phyloP scores from a whole-genome alignment of 2,329 filamentous ascomycete species.

The Cadophora sp. region DNA sequence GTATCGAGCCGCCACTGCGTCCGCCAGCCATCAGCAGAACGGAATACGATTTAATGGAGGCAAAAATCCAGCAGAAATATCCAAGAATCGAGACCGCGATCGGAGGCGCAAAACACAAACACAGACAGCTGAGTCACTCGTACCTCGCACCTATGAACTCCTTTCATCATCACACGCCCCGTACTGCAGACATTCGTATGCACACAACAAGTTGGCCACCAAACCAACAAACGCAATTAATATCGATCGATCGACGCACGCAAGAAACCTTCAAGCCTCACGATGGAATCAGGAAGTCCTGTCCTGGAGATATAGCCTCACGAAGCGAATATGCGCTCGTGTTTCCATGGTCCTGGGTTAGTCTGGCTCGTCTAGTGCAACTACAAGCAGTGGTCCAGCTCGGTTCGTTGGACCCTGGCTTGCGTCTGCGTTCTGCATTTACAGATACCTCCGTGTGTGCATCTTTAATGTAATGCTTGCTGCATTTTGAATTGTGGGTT shows the following conservation, averaged over 20 bases:
- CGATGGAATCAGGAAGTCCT: neutral
- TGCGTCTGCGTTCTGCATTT: no score
- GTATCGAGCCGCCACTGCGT: no score
- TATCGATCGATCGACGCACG: neutral
- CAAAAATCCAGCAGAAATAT: neutral
- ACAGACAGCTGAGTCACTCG: neutral
- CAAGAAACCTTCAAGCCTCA: slow-evolving; percentile 1
- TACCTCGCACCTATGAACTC: neutral
- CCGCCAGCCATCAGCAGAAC: neutral
- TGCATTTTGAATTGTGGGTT: no score
- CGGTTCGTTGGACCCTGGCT: no score
- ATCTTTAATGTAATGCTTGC: no score
- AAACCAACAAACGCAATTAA: neutral
- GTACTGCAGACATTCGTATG: no score
- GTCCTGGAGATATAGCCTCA: slow-evolving; percentile 8
- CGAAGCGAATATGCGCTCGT: slow-evolving; percentile 12
- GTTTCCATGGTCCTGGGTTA: neutral
- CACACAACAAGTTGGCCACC: no score
- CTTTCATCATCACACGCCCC: neutral
- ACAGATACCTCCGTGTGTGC: no score
- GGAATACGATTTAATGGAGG: neutral
- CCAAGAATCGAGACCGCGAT: neutral
- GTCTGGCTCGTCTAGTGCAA: neutral
- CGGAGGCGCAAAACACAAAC: neutral
- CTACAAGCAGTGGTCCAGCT: no score